Evolutionary conservation across 2,329 filamentous ascomycete genomes (phyloP).

Genomic region (Arthrobotrys iridis): DNA sequence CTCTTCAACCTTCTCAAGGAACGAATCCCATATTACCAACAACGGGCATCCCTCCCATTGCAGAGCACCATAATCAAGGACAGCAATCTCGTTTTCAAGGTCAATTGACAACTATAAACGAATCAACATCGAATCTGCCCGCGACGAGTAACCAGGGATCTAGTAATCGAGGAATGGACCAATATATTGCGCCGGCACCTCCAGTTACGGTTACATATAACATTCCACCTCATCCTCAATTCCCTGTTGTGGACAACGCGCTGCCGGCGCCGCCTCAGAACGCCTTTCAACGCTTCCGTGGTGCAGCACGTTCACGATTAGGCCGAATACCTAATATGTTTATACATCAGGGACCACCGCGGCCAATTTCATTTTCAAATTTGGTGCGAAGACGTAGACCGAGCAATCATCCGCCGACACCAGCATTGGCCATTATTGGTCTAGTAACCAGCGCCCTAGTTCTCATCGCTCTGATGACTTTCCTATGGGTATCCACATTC

Average conservation of each 20-base stretch:
- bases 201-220: conserved; percentile 17
- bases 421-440: conserved; percentile 43
- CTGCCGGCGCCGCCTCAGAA: conserved; percentile 27
- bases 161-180: neutral
- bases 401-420: conserved; percentile 39
- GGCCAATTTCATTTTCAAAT: conserved; percentile 37
- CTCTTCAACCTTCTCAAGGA: conserved; percentile 22
- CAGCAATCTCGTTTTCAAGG: conserved; percentile 26
- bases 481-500: conserved; percentile 46
- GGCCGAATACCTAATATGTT: conserved; percentile 24
- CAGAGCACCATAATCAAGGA: conserved; percentile 11
- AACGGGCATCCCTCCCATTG: conserved; percentile 33
- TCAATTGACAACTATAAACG: conserved; percentile 30
- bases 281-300: conserved; percentile 31
- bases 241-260: conserved; percentile 2
- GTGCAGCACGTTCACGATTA: conserved; percentile 21
- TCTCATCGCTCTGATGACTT: conserved; percentile 43
- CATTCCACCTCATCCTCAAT: conserved; percentile 24
- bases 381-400: conserved; percentile 29
- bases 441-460: conserved; percentile 42
- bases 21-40: conserved; percentile 1
- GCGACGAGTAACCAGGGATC: neutral
- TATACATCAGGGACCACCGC: neutral
- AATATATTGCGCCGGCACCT: neutral
- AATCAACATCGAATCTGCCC: conserved; percentile 32